A percentile compares a stretch with the other conserved stretches of the same genome.
phyloP scores from a whole-genome alignment of 257 asterid species.

The Rehmannia glutinosa region DNA sequence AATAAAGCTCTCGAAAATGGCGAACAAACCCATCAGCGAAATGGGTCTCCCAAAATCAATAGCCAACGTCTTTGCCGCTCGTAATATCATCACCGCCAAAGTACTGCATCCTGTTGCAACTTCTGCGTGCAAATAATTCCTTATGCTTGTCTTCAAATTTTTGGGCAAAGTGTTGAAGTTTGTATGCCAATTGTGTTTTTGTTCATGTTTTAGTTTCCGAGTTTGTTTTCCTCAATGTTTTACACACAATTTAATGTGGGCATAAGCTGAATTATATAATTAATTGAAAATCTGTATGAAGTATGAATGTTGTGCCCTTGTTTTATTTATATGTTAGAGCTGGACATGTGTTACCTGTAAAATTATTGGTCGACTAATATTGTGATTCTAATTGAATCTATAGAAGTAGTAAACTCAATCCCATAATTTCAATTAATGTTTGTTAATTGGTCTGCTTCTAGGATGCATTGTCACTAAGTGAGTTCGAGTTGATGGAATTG shows the following conservation, averaged over 20 bases:
- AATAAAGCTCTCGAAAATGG: constrained; percentile 35
- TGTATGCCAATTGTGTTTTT: neutral
- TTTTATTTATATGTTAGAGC: neutral
- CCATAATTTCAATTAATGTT: neutral
- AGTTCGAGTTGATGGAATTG: constrained; percentile 84
- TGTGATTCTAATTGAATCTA: neutral
- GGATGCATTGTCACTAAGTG: constrained; percentile 77
- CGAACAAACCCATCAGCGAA: constrained; percentile 70
- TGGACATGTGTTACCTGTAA: neutral
- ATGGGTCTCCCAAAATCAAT: constrained; percentile 69
- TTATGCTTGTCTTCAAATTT: no score
- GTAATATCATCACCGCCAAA: constrained; percentile 77
- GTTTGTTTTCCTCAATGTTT: neutral
- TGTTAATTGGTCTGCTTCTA: constrained; percentile 24
- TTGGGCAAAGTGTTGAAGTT: no score
- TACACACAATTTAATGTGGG: neutral
- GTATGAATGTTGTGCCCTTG: neutral
- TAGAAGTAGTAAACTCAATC: neutral
- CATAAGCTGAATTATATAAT: neutral
- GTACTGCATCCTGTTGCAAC: constrained; percentile 11
- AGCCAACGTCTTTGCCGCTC: constrained; percentile 67
- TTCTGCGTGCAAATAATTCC: neutral
- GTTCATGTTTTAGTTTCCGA: neutral
- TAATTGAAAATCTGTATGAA: neutral
- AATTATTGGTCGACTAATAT: neutral